Base-by-base conservation (phyloP, 208 protist species). In the Leishmania lainsoni region DNA sequence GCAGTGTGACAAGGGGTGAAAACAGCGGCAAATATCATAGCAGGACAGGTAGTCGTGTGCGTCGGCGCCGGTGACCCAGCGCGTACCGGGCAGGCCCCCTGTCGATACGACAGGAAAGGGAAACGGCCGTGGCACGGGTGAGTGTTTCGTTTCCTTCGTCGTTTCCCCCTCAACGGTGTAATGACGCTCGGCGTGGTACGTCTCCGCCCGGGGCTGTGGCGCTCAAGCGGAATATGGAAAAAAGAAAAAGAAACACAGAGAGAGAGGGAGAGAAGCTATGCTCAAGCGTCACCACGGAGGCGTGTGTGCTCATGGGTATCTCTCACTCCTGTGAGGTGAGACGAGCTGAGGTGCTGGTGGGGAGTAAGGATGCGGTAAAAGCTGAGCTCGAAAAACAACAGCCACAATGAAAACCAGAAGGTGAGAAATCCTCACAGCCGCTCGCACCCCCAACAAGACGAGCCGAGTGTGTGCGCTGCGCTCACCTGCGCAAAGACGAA, bases 151-250 rank as follows among this genome's bases (percentile, higher is more conserved):
- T 1, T 6, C 16, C 8, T 29, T 0, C 26, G 56, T 32, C 29
- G 58, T 0, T 29, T 63, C 14, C 8, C 26, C 29, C 58, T 63
- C 14, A 56, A 61, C n/a, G 70, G 52, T 3, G 42, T 61, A 29
- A 61, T 29, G 56, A 29, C n/a, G 54, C 70, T 45, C 5, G 70
- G 70, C n/a, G 78, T 72, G 54, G 78, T 56, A 29, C 45, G 58
- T 63, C 42, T 45, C 58, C 58, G 29, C 58, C 58, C n/a, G n/a
- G 5, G 58, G 26, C 26, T 2, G 26, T 63, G 58, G 26, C 26
- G 29, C 58, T 22, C 22, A 29, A 63, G 58, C 58, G 26, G 26
- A 9, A 17, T 26, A 63, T 63, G 58, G 3, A 14, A 63, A 26
- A 29, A 63, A 6, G 8, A 45, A 2, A 45, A 0, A 14, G 9